These are phyloP conservation scores for Trifolium repens DNA, from an alignment of 306 rosid genomes.

Conservation along the genomic window DNA sequence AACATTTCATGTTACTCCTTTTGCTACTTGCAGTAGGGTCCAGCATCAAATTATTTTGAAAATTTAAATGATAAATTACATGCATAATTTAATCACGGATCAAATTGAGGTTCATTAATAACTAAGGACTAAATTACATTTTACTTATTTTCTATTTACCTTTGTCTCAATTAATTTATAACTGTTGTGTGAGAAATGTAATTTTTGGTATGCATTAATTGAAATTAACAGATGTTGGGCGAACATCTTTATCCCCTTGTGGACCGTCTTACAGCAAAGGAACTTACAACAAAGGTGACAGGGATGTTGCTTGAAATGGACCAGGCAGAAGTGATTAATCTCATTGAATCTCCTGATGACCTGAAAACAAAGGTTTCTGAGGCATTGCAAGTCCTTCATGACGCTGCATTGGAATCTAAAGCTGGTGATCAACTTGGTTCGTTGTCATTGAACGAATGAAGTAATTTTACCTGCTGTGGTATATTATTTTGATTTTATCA, in stretches of 20 bases:
- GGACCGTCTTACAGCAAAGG: conserved; percentile 60
- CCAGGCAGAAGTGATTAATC: conserved; percentile 91
- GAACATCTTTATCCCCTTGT: conserved; percentile 90
- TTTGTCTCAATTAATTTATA: not conserved
- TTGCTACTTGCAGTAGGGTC: not conserved
- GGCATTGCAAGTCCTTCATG: conserved; percentile 80
- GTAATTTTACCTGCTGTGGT: conserved; percentile 3
- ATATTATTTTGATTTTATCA: conserved; percentile 25
- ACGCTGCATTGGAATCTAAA: conserved; percentile 61
- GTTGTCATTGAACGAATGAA: conserved; percentile 59
- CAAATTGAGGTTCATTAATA: not conserved
- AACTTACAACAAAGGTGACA: conserved; percentile 72
- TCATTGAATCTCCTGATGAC: conserved; percentile 85
- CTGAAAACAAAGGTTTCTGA: conserved; percentile 80
- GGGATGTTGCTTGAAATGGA: conserved; percentile 98
- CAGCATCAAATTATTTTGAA: conserved; percentile 13
- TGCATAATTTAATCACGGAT: not conserved
- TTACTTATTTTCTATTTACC: not conserved
- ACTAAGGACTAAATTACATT: conserved; percentile 13
- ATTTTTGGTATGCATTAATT: conserved; percentile 19
- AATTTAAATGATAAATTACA: conserved; percentile 5
- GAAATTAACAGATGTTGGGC: conserved; percentile 73
- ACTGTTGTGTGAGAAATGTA: conserved; percentile 7
- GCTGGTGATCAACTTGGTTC: conserved; percentile 62
- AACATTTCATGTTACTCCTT: not conserved